Percentiles rank a stretch among this genome's conserved stretches.
These are phyloP conservation scores for Alternaria gansuensis DNA, from an alignment of 2,329 filamentous ascomycete genomes.

Conservation along the genomic window DNA sequence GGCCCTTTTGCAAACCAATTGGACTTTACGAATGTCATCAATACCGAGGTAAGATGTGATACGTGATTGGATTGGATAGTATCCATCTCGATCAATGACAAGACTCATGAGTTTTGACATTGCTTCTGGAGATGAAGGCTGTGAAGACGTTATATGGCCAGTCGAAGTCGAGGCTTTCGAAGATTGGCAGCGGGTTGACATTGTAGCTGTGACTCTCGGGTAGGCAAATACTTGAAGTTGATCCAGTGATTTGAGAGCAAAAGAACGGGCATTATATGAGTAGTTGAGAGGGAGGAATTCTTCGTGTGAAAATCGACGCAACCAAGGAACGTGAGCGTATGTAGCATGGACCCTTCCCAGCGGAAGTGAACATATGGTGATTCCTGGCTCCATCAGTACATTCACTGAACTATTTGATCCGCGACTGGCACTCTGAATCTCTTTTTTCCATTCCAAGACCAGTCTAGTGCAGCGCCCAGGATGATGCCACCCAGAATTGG, in stretches of 20 bases:
- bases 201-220: no score
- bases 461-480: conserved; percentile 35
- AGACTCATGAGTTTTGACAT: neutral
- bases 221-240: no score
- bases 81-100: neutral
- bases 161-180: neutral
- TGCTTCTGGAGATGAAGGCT: neutral
- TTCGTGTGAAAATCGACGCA: no score
- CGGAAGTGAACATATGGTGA: neutral
- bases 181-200: no score
- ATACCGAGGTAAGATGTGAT: neutral
- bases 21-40: neutral
- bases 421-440: conserved; percentile 36
- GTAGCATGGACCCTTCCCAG: neutral
- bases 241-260: no score
- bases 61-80: neutral
- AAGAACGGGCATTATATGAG: no score
- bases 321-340: neutral
- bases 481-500: conserved; percentile 36
- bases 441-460: conserved; percentile 37
- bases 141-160: neutral
- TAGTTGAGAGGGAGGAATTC: no score
- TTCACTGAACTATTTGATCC: neutral
- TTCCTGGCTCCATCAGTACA: neutral
- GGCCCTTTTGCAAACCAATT: neutral